phyloP scores from a whole-genome alignment of 208 protist species.

The Tetramitus jugosus region DNA sequence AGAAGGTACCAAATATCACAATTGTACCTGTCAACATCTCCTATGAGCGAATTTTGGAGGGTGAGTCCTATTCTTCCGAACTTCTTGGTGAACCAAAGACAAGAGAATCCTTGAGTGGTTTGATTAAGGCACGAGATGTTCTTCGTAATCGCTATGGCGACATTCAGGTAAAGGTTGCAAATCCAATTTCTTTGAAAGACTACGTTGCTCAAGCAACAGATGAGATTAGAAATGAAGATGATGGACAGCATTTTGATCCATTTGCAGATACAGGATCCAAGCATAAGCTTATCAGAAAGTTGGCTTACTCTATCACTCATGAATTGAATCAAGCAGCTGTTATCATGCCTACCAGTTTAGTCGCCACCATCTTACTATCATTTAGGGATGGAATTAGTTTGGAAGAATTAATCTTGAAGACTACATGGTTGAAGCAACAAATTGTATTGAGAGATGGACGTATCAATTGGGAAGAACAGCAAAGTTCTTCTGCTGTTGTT shows the following conservation, averaged over 20 bases:
- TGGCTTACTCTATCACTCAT: constrained; percentile 22
- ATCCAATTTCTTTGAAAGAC: constrained; percentile 56
- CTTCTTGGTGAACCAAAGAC: constrained; percentile 69
- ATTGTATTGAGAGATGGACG: background rate
- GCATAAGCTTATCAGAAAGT: background rate
- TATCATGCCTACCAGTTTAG: constrained; percentile 60
- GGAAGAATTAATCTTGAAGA: background rate
- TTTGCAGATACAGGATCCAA: background rate
- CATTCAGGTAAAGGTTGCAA: constrained; percentile 61
- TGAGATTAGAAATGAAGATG: background rate
- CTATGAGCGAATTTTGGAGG: constrained; percentile 75
- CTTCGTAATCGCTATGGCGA: constrained; percentile 54
- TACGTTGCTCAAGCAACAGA: constrained; percentile 22
- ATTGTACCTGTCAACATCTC: constrained; percentile 69
- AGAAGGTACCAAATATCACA: constrained; percentile 24
- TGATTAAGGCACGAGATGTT: constrained; percentile 52
- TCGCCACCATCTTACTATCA: constrained; percentile 52
- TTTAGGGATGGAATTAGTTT: constrained; percentile 8
- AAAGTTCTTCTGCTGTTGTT: background rate
- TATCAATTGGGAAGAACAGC: background rate
- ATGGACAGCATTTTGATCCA: background rate
- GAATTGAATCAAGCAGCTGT: constrained; percentile 43
- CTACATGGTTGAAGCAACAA: background rate
- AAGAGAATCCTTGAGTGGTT: constrained; percentile 58
- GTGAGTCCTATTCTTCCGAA: constrained; percentile 63